phyloP scores from a whole-genome alignment of 441 rosid species.

The Arabidopsis lyrata region DNA sequence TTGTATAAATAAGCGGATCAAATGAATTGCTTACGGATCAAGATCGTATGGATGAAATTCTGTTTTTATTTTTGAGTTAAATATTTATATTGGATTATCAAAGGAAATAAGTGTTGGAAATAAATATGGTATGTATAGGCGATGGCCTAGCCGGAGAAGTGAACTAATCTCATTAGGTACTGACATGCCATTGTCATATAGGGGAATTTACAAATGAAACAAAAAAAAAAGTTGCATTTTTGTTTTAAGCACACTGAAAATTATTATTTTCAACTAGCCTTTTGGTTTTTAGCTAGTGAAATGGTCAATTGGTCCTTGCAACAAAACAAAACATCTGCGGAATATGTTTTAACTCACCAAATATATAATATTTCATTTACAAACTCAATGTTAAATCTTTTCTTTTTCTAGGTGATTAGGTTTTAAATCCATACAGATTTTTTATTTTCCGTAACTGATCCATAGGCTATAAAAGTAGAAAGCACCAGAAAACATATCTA shows the following conservation, averaged over 20 bases:
- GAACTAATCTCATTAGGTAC: constrained; percentile 3
- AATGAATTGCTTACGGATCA: no score
- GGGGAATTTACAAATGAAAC: constrained; percentile 4
- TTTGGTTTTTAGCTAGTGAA: not conserved
- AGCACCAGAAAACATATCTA: no score
- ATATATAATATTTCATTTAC: not conserved
- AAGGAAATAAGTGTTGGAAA: not conserved
- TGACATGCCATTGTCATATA: constrained; percentile 5
- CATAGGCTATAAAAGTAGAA: not conserved
- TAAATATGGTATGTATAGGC: not conserved
- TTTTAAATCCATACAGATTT: not conserved
- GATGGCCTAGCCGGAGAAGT: not conserved
- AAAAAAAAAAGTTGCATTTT: not conserved
- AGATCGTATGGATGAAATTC: no score
- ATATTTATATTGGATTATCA: not conserved
- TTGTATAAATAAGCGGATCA: no score
- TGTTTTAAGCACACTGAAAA: constrained; percentile 4
- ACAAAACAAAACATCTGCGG: not conserved
- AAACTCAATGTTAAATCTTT: not conserved
- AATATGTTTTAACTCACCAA: not conserved
- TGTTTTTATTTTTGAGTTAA: not conserved
- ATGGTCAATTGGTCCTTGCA: not conserved
- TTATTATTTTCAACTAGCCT: not conserved
- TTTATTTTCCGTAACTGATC: no score
- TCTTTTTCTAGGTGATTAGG: not conserved